phyloP scores from a whole-genome alignment of 169 alveolate genomes.

The Plasmodium fragile region DNA sequence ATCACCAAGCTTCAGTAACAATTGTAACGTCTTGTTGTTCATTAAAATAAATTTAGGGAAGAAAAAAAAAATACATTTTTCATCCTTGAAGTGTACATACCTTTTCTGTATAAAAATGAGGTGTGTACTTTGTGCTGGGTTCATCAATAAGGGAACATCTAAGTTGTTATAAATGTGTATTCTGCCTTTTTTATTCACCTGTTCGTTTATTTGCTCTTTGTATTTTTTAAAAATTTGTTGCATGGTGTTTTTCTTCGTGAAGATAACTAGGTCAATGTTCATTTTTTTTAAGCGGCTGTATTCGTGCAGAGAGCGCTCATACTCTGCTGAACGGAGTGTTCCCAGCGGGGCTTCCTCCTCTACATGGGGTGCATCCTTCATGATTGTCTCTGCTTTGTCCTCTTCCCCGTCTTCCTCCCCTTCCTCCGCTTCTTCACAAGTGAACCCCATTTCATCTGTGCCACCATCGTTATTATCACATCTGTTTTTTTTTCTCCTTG shows the following conservation, averaged over 20 bases:
- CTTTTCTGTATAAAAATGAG: constrained; percentile 19
- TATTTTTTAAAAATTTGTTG: not conserved
- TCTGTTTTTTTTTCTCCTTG: not conserved
- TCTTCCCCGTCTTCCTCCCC: no score
- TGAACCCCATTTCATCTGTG: not conserved
- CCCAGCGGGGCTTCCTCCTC: not conserved
- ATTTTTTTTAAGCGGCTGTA: not conserved
- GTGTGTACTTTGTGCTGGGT: constrained; percentile 23
- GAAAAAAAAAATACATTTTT: constrained; percentile 29
- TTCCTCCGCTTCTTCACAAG: not conserved
- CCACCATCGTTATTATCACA: not conserved
- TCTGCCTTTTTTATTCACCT: constrained; percentile 25
- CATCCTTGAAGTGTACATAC: constrained; percentile 35
- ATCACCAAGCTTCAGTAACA: constrained; percentile 11
- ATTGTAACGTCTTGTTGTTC: not conserved
- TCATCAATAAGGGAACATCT: constrained; percentile 37
- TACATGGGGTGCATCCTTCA: not conserved
- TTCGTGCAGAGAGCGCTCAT: not conserved
- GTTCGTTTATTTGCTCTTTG: constrained; percentile 22
- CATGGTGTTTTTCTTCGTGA: not conserved
- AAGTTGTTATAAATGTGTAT: constrained; percentile 38
- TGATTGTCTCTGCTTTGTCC: not conserved
- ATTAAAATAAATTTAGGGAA: constrained; percentile 47
- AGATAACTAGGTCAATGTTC: not conserved
- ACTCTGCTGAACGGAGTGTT: not conserved